These are phyloP conservation scores for Zoysia pacifica DNA, from an alignment of 176 grass and related monocot genomes.

Conservation along the genomic window DNA sequence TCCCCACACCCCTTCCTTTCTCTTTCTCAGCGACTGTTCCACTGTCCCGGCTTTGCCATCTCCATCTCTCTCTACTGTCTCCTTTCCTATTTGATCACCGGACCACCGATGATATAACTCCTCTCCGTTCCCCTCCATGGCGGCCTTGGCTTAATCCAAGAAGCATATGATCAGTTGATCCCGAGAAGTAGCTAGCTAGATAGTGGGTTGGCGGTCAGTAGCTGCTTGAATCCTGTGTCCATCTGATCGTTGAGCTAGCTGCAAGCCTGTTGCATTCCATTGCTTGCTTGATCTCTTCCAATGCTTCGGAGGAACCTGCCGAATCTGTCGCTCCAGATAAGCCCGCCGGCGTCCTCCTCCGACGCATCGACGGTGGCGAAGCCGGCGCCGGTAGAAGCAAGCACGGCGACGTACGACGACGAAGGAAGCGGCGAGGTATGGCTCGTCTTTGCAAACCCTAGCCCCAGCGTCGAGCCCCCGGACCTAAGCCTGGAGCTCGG, in stretches of 20 bases:
- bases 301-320: conserved; percentile 54
- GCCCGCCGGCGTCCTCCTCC: conserved; percentile 46
- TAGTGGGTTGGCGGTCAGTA: not conserved
- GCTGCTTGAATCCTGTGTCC: not conserved
- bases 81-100: conserved; percentile 51
- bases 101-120: conserved; percentile 26
- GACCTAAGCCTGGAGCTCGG: conserved; percentile 53
- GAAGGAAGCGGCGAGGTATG: conserved; percentile 47
- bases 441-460: conserved; percentile 52
- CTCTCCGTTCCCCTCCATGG: conserved; percentile 13
- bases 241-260: conserved; percentile 27
- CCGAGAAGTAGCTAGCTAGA: not conserved
- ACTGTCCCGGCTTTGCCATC: conserved; percentile 41
- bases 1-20: conserved; percentile 29
- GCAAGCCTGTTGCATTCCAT: not conserved
- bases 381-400: conserved; percentile 8
- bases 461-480: conserved; percentile 36
- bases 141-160: conserved; percentile 6
- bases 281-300: conserved; percentile 34
- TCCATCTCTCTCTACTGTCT: conserved; percentile 18
- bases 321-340: conserved; percentile 82
- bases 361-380: conserved; percentile 26
- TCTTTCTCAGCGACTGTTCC: conserved; percentile 60
- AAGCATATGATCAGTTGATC: conserved; percentile 26
- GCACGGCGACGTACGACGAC: conserved; percentile 25